These are phyloP conservation scores for Leccinum aurantiacum DNA, from an alignment of 768 basidiomycete species.

Conservation along the genomic window DNA sequence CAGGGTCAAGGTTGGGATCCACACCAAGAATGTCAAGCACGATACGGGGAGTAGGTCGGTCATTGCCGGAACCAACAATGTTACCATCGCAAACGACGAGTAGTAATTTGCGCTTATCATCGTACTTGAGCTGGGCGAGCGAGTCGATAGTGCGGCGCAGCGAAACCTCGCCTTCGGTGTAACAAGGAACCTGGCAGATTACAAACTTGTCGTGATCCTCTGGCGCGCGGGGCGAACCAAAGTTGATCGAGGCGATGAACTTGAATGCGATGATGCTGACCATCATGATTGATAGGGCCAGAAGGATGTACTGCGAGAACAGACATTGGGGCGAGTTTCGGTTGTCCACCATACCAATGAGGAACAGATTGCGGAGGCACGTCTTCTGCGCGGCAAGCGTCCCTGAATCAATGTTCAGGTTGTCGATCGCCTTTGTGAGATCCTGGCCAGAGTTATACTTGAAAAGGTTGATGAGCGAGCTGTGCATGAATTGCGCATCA, in stretches of 20 bases:
- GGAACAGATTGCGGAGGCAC: conserved; percentile 91
- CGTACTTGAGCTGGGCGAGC: conserved; percentile 90
- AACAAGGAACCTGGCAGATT: conserved; percentile 97
- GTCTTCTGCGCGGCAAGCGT: conserved; percentile 73
- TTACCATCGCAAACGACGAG: conserved; percentile 96
- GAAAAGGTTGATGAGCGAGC: conserved; percentile 70
- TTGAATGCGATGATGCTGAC: conserved; percentile 95
- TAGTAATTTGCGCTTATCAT: conserved; percentile 95
- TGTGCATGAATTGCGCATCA: conserved; percentile 69
- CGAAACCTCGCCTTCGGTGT: conserved; percentile 91
- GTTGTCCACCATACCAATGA: conserved; percentile 89
- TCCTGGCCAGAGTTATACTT: conserved; percentile 71
- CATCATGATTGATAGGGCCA: conserved; percentile 89
- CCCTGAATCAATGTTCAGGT: conserved; percentile 56
- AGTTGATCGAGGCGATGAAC: conserved; percentile 88
- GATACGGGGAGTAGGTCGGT: conserved; percentile 93
- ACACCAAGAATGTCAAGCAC: conserved; percentile 95
- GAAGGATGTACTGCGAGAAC: conserved; percentile 88
- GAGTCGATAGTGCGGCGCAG: conserved; percentile 90
- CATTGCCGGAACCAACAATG: conserved; percentile 96
- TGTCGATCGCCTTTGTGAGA: conserved; percentile 72
- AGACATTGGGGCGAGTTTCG: conserved; percentile 89
- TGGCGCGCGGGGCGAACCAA: conserved; percentile 74
- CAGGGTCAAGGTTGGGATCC: conserved; percentile 90
- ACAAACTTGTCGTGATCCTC: conserved; percentile 98